phyloP scores from a whole-genome alignment of 371 early-diverging fungal genomes.

The Mortierella sp. region DNA sequence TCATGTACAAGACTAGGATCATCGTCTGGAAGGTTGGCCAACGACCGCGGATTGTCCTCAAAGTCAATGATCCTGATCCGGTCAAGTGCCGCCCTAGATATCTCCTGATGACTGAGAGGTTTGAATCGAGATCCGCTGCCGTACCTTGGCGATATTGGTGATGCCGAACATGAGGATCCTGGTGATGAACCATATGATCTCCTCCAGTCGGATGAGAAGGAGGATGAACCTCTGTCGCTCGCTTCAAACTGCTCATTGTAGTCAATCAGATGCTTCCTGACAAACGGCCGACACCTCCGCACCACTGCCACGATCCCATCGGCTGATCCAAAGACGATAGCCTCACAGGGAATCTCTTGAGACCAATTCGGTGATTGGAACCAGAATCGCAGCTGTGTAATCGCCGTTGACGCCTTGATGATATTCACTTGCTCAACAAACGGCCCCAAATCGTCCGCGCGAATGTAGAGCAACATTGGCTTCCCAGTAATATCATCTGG shows the following conservation, averaged over 20 bases:
- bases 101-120: background rate
- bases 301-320: constrained; percentile 12
- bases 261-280: constrained; percentile 2
- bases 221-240: background rate
- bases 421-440: constrained; percentile 16
- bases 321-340: constrained; percentile 4
- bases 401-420: constrained; percentile 10
- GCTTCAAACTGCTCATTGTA: background rate
- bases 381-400: constrained; percentile 27
- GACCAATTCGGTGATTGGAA: constrained; percentile 17
- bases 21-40: background rate
- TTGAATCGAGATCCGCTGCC: background rate
- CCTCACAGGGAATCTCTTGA: constrained; percentile 22
- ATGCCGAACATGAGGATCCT: too few relatives aligned
- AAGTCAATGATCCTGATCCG: background rate
- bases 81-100: background rate
- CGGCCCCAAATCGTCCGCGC: constrained; percentile 17
- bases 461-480: constrained; percentile 21
- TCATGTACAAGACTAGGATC: background rate
- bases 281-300: background rate
- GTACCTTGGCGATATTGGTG: background rate
- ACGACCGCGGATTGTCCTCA: background rate
- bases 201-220: background rate
- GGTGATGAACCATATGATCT: background rate
- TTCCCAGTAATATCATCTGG: constrained; percentile 15